Conservation (phyloP, 768 basidiomycete genomes). For the Russula foetens region DNA sequence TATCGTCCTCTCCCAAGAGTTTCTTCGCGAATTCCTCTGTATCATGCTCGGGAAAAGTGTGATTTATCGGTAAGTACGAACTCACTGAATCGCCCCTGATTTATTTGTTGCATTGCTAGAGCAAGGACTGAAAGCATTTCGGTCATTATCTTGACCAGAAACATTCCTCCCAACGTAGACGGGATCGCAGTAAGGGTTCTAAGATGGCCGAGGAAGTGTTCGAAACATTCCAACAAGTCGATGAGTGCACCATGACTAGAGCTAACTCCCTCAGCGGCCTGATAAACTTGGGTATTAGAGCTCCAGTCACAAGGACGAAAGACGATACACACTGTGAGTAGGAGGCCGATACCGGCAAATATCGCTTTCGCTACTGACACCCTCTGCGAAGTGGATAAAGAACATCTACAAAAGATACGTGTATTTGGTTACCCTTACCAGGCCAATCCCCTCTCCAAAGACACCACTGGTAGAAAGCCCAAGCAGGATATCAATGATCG, state of each 20-base stretch:
- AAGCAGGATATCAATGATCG: neutral
- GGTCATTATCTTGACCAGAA: neutral
- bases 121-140: neutral
- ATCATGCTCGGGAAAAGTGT: neutral
- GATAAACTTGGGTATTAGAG: neutral
- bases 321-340: neutral
- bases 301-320: neutral
- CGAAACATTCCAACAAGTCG: neutral
- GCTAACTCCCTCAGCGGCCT: neutral
- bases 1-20: neutral
- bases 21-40: neutral
- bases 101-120: neutral
- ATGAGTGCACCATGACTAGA: neutral
- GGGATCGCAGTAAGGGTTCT: neutral
- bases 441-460: neutral
- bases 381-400: neutral
- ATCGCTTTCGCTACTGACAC: neutral
- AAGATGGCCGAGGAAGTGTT: neutral
- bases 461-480: neutral
- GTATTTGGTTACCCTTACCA: no score
- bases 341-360: neutral
- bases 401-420: no score
- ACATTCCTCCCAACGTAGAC: neutral
- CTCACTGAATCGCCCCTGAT: slow-evolving; percentile 1
- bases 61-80: neutral